Evolutionary conservation across 148 eudicot genomes (phyloP).

Genomic region (Dysphania ambrosioides): DNA sequence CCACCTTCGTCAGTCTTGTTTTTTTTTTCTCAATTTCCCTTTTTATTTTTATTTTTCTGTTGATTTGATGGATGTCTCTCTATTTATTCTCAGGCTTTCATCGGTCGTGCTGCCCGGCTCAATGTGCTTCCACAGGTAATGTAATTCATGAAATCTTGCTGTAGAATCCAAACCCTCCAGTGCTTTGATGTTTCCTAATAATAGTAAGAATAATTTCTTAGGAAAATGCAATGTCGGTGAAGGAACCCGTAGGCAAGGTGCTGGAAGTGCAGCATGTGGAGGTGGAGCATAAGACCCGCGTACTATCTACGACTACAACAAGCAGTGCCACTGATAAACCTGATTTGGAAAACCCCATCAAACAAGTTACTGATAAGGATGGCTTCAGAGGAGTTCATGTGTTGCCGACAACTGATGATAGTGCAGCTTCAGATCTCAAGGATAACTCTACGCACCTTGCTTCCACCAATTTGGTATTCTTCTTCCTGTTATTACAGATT

Average conservation of each 20-base stretch:
- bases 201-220: constrained; percentile 23
- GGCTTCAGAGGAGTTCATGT: background rate
- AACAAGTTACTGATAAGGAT: constrained; percentile 43
- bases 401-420: background rate
- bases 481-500: too few relatives aligned
- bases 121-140: constrained; percentile 69
- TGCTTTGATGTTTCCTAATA: background rate
- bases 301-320: constrained; percentile 29
- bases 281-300: constrained; percentile 38
- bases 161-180: too few relatives aligned
- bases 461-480: background rate
- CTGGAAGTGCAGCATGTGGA: constrained; percentile 17
- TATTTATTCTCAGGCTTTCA: constrained; percentile 43
- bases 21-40: background rate
- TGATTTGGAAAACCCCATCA: constrained; percentile 40
- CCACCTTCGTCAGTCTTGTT: constrained; percentile 65
- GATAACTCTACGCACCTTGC: background rate
- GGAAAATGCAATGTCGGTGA: constrained; percentile 48
- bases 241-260: constrained; percentile 54
- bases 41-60: too few relatives aligned
- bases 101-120: constrained; percentile 43
- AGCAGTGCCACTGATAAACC: constrained; percentile 9
- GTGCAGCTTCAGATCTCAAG: background rate
- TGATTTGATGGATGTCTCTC: too few relatives aligned
- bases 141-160: too few relatives aligned